Evolutionary conservation across 2,329 filamentous ascomycete species (phyloP), one percentile per base, ranked within the genome.

Genomic region (Beauveria medogensis): DNA sequence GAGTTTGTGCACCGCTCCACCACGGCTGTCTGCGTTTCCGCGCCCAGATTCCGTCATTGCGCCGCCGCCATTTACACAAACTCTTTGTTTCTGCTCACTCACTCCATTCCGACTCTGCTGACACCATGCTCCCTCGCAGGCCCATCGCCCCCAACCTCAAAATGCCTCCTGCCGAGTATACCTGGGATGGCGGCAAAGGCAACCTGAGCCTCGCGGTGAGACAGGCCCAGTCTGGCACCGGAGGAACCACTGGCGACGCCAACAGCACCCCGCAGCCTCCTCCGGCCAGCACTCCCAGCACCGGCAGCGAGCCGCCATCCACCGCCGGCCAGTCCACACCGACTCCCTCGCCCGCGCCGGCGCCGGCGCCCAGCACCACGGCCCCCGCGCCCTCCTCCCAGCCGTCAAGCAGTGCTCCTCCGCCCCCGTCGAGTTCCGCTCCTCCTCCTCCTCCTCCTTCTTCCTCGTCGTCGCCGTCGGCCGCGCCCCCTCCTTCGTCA

Each of bases 1-100:
- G 34, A 57, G 44, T 30, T 46, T 52, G 47, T 52, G 47, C 47
- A 34, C 44, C 47, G 46, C 56, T 52, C 56, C 56, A 44, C 56
- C 48, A 18, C 56, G 56, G 47, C 56, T 52, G 46, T 47, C 48
- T 44, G 37, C 56, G 34, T 51, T 37, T 16, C 34, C 34, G 34
- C 34, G 34, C 47, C 44, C 44, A 57, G 30, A 26, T 48, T 48
- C 30, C 10, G 26, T 44, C 44, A 50, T 24, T 24, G 41, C 53
- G 47, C 53, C 18, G 41, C 41, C 20, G 24, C 24, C n/a, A 20
- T 9, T 22, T 12, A 37, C 34, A 37, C 34, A 37, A 37, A 37
- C 34, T 37, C 34, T 37, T 37, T 37, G 14, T 51, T 18, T 30
- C 48, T 22, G 4, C 48, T 34, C n/a, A n/a, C 18, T 34, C 26